phyloP scores from a whole-genome alignment of 2,329 filamentous ascomycete species.

The Beauveria sp. region DNA sequence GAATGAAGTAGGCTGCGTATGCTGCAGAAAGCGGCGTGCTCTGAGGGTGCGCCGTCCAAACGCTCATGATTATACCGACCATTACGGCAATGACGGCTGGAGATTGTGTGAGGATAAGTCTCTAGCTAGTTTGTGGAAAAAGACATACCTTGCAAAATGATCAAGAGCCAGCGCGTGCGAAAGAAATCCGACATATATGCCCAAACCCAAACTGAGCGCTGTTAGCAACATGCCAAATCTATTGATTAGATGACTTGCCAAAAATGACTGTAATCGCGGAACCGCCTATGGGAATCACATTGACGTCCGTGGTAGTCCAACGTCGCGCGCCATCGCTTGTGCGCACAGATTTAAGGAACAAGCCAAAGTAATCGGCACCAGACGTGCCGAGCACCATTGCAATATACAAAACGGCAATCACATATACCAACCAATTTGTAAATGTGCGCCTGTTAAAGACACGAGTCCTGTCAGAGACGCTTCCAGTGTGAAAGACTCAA shows the following conservation, averaged over 20 bases:
- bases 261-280: slow-evolving; percentile 34
- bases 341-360: slow-evolving; percentile 23
- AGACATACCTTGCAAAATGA: slow-evolving; percentile 35
- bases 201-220: slow-evolving; percentile 41
- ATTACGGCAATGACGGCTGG: slow-evolving; percentile 36
- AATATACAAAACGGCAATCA: slow-evolving; percentile 25
- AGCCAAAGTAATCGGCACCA: slow-evolving; percentile 26
- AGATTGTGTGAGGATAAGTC: not conserved
- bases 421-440: slow-evolving; percentile 22
- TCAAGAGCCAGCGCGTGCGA: slow-evolving; percentile 41
- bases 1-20: slow-evolving; percentile 45
- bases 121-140: not conserved
- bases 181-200: slow-evolving; percentile 42
- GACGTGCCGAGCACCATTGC: slow-evolving; percentile 25
- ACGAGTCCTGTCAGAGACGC: not conserved
- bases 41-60: slow-evolving; percentile 41
- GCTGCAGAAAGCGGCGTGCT: slow-evolving; percentile 35
- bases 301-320: slow-evolving; percentile 35
- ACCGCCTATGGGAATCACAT: slow-evolving; percentile 39
- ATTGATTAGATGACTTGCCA: slow-evolving; percentile 8
- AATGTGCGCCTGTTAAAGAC: slow-evolving; percentile 16
- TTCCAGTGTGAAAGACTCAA: not conserved
- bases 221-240: not conserved
- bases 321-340: slow-evolving; percentile 17
- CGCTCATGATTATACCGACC: slow-evolving; percentile 42